Conservation (phyloP, 192 early-diverging fungal genomes). For the Rhizoclosmatium sp. region DNA sequence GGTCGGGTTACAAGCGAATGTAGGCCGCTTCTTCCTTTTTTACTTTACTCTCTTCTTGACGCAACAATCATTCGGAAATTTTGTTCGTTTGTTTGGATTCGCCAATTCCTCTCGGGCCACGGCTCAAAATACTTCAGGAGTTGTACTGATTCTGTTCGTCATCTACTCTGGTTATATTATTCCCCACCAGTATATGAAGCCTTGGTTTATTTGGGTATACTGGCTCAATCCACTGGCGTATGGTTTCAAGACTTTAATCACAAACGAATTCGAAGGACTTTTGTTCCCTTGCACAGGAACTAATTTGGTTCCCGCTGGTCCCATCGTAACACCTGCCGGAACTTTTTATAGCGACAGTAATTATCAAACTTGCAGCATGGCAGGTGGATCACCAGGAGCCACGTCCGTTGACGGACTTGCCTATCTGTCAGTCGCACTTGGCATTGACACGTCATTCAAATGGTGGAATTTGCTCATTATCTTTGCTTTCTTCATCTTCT, state of each 20-base stretch:
- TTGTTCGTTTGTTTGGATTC: constrained; percentile 67
- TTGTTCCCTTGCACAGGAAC: constrained; percentile 5
- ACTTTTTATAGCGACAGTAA: constrained; percentile 50
- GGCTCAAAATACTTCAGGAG: constrained; percentile 59
- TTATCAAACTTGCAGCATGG: constrained; percentile 73
- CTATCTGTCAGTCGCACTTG: constrained; percentile 62
- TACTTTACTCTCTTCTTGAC: constrained; percentile 60
- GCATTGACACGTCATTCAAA: constrained; percentile 62
- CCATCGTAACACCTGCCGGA: constrained; percentile 7
- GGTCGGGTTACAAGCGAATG: constrained; percentile 58
- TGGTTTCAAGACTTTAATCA: constrained; percentile 63
- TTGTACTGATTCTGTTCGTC: constrained; percentile 59
- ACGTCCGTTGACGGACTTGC: constrained; percentile 65
- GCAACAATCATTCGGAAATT: constrained; percentile 61
- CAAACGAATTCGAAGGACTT: constrained; percentile 68
- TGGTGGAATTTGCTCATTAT: constrained; percentile 50
- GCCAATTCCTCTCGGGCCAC: constrained; percentile 55
- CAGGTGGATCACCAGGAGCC: constrained; percentile 66
- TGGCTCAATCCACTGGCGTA: constrained; percentile 74
- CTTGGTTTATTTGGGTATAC: constrained; percentile 62
- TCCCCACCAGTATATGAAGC: constrained; percentile 63
- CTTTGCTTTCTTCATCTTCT: constrained; percentile 38
- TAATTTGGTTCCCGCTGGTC: constrained; percentile 56
- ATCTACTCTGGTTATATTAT: constrained; percentile 71
- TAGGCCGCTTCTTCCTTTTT: constrained; percentile 63